Percentiles rank a stretch among this genome's conserved stretches.
phyloP scores from a whole-genome alignment of 352 stramenopile genomes.

The Globisporangium spiculum region DNA sequence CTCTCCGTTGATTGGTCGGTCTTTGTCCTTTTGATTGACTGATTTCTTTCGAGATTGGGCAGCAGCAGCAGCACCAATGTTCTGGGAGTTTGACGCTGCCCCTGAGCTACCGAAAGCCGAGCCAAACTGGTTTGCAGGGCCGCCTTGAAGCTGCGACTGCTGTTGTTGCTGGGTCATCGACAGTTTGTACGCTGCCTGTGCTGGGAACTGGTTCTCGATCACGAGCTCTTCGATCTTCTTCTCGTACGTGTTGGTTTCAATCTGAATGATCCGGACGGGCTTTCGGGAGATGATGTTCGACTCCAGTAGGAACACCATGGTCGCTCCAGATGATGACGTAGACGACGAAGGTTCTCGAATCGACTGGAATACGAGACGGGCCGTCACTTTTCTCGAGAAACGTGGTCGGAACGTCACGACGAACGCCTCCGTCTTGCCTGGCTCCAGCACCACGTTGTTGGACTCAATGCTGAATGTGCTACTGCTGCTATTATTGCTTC shows the following conservation, averaged over 20 bases:
- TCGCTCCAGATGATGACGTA: slow-evolving; percentile 35
- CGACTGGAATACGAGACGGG: slow-evolving; percentile 87
- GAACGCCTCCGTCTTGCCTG: slow-evolving; percentile 69
- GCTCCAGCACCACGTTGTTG: slow-evolving; percentile 70
- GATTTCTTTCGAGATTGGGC: slow-evolving; percentile 14
- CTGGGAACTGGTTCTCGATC: slow-evolving; percentile 87
- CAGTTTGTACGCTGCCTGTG: slow-evolving; percentile 66
- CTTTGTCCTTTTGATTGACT: slow-evolving; percentile 11
- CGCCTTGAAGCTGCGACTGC: background rate
- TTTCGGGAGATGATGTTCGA: slow-evolving; percentile 77
- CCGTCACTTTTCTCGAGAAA: slow-evolving; percentile 84
- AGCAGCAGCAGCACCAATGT: background rate
- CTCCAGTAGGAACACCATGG: slow-evolving; percentile 90
- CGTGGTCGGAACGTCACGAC: slow-evolving; percentile 78
- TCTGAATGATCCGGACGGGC: slow-evolving; percentile 77
- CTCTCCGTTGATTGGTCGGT: background rate
- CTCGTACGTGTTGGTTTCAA: slow-evolving; percentile 80
- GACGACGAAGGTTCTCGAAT: slow-evolving; percentile 36
- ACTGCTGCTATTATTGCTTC: slow-evolving; percentile 7
- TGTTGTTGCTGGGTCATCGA: slow-evolving; percentile 57
- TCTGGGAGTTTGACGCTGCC: background rate
- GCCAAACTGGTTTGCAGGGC: background rate
- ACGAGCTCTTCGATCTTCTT: slow-evolving; percentile 69
- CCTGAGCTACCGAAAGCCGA: background rate
- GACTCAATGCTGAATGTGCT: slow-evolving; percentile 76